phyloP scores from a whole-genome alignment of 1,284 basidiomycete species.

The Boletus albobrunnescens region DNA sequence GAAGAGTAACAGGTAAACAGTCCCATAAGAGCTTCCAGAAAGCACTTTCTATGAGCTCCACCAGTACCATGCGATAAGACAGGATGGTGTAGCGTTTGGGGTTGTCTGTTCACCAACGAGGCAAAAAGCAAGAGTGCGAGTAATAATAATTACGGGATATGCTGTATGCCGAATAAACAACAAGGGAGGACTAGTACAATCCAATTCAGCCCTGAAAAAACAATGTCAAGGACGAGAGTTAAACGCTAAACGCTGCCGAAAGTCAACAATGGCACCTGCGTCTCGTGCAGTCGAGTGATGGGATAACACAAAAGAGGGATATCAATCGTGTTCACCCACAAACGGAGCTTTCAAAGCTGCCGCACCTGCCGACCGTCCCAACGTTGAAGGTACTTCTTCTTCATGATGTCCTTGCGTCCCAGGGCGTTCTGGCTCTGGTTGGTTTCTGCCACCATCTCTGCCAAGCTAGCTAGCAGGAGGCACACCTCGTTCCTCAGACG shows the following conservation, averaged over 20 bases:
- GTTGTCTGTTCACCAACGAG: background rate
- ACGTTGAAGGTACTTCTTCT: constrained; percentile 25
- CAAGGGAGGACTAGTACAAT: background rate
- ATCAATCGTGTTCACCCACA: constrained; percentile 6
- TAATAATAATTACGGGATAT: constrained; percentile 11
- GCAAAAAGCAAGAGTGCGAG: background rate
- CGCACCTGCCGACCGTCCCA: constrained; percentile 29
- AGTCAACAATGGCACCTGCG: background rate
- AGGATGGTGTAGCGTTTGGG: too few species aligned
- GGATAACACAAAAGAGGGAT: background rate
- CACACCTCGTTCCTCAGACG: constrained; percentile 9
- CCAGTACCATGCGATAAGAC: constrained; percentile 8
- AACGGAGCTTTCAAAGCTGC: constrained; percentile 16
- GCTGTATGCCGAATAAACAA: constrained; percentile 11
- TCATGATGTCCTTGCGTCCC: constrained; percentile 8
- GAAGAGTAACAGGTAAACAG: background rate
- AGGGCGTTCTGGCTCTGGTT: constrained; percentile 1
- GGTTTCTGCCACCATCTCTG: constrained; percentile 5
- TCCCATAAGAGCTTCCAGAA: constrained; percentile 3
- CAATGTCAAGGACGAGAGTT: background rate
- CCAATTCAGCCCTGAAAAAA: background rate
- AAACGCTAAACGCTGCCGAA: background rate
- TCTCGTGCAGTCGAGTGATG: background rate
- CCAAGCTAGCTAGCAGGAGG: constrained; percentile 1
- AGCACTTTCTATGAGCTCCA: constrained; percentile 6